Evolutionary conservation across 2,329 filamentous ascomycete genomes (phyloP).

Genomic region (Metarhizium robertsii): DNA sequence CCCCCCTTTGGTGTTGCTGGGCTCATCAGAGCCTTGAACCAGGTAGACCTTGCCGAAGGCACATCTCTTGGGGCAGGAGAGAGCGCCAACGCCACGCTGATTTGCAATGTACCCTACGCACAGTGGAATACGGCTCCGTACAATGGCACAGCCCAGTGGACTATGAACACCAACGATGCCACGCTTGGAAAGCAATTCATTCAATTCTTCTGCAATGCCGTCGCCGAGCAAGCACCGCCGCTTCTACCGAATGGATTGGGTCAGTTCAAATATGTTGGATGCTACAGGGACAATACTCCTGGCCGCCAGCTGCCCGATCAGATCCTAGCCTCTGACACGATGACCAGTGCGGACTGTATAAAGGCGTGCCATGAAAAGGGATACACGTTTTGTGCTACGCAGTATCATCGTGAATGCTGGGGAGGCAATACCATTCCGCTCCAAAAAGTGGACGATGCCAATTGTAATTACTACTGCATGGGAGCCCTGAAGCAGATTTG

Average conservation of each 20-base stretch:
- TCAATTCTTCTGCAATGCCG: constrained; percentile 40
- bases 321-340: constrained; percentile 29
- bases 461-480: constrained; percentile 43
- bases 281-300: constrained; percentile 47
- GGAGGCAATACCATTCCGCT: constrained; percentile 38
- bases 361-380: constrained; percentile 26
- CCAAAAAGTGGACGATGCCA: constrained; percentile 29
- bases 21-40: constrained; percentile 44
- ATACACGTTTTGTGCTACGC: constrained; percentile 35
- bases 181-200: constrained; percentile 41
- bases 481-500: constrained; percentile 42
- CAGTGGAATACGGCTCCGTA: constrained; percentile 48
- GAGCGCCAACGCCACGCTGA: constrained; percentile 41
- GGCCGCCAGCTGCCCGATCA: constrained; percentile 38
- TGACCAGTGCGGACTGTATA: constrained; percentile 37
- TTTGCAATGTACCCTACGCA: constrained; percentile 45
- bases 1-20: constrained; percentile 47
- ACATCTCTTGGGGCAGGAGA: constrained; percentile 38
- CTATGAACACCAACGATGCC: constrained; percentile 47
- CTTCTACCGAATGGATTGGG: constrained; percentile 32
- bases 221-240: constrained; percentile 43
- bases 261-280: constrained; percentile 43
- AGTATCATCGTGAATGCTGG: constrained; percentile 47
- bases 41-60: constrained; percentile 49
- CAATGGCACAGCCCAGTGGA: constrained; percentile 40